Conservation (phyloP, 106 monocot species). For the Amphibolis antarctica region DNA sequence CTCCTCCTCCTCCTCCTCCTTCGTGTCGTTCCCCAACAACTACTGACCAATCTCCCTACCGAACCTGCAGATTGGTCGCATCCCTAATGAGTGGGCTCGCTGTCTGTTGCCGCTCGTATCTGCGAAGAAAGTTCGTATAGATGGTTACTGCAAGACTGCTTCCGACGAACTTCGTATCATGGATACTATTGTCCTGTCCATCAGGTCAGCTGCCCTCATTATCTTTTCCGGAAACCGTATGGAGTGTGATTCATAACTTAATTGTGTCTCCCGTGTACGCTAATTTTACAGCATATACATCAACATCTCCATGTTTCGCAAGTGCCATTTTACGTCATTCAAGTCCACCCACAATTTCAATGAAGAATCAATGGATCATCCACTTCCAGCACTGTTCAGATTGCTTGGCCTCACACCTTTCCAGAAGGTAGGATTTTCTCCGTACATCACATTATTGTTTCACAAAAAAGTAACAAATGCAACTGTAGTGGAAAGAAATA, state of each 20-base stretch:
- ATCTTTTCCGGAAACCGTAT: no score
- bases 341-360: constrained; percentile 11
- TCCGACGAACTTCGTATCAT: constrained; percentile 60
- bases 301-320: constrained; percentile 47
- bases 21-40: neutral
- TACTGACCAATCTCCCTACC: neutral
- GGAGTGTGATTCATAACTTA: neutral
- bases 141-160: constrained; percentile 51
- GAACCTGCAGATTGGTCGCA: constrained; percentile 53
- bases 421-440: constrained; percentile 45
- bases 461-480: neutral
- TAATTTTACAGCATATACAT: constrained; percentile 53
- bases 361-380: constrained; percentile 56
- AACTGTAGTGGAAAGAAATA: neutral
- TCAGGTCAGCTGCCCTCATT: constrained; percentile 39
- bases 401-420: constrained; percentile 68
- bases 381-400: constrained; percentile 57
- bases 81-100: constrained; percentile 96
- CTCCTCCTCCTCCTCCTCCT: neutral
- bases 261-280: neutral
- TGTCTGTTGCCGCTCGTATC: constrained; percentile 62
- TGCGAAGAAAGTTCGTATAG: constrained; percentile 44
- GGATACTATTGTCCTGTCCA: constrained; percentile 56
- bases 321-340: constrained; percentile 26
- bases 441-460: neutral